These are phyloP conservation scores for Verbena officinalis DNA, from an alignment of 257 asterid species.

Conservation along the genomic window DNA sequence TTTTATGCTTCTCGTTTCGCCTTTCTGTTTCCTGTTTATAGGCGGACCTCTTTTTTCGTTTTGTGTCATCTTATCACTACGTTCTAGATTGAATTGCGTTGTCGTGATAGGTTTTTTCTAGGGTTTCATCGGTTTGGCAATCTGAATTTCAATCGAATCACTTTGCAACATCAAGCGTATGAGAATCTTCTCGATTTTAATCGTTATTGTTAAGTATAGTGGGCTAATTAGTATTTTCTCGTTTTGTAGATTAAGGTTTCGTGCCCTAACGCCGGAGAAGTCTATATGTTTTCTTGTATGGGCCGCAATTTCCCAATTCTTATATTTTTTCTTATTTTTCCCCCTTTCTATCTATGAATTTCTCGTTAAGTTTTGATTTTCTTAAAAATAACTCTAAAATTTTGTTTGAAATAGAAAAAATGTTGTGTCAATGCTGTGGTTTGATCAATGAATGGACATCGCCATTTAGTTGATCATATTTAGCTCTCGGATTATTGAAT, in stretches of 20 bases:
- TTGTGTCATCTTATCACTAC: background rate
- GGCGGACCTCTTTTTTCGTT: background rate
- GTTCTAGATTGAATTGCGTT: background rate
- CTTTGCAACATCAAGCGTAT: background rate
- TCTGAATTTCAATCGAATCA: background rate
- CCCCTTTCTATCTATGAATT: background rate
- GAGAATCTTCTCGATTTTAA: background rate
- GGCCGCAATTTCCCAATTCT: background rate
- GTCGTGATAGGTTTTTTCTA: background rate
- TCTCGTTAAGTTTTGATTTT: background rate
- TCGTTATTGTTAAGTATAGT: background rate
- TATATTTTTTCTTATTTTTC: no score
- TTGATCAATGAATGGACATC: background rate
- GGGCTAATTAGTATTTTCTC: background rate
- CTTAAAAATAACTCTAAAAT: background rate
- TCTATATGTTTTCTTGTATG: background rate
- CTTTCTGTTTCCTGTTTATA: background rate
- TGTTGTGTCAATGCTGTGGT: background rate
- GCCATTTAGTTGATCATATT: background rate
- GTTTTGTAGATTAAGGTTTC: background rate
- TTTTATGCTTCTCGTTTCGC: background rate
- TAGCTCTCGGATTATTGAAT: background rate
- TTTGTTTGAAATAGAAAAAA: conserved; percentile 1
- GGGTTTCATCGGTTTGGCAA: conserved; percentile 21
- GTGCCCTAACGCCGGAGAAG: background rate